Evolutionary conservation across 345 rosid genomes (phyloP).

Genomic region (Aquilaria malaccensis): DNA sequence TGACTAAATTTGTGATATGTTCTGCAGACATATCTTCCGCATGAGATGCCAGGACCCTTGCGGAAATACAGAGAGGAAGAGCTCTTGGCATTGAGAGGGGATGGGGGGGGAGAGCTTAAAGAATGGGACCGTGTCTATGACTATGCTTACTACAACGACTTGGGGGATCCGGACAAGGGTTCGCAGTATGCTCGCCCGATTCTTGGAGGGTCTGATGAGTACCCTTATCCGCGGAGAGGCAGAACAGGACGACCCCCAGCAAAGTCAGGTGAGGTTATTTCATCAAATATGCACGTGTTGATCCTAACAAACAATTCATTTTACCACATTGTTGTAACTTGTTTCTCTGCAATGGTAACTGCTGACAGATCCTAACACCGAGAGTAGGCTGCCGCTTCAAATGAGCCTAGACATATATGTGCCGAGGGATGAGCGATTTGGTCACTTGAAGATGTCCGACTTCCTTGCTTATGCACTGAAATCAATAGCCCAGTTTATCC

Average conservation of each 20-base stretch:
- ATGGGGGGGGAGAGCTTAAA: constrained; percentile 56
- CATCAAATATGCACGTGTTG: no score
- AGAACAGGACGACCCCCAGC: constrained; percentile 64
- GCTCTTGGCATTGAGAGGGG: constrained; percentile 55
- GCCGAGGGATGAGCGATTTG: constrained; percentile 81
- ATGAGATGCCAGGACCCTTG: constrained; percentile 49
- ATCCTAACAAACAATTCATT: not conserved
- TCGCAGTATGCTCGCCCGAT: constrained; percentile 48
- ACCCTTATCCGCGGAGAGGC: constrained; percentile 89
- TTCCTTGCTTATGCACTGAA: constrained; percentile 49
- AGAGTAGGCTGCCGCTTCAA: constrained; percentile 43
- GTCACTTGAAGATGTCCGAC: constrained; percentile 63
- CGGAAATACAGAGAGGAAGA: constrained; percentile 60
- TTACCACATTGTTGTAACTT: not conserved
- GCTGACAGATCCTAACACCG: constrained; percentile 40
- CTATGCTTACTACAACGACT: constrained; percentile 77
- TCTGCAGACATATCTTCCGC: constrained; percentile 67
- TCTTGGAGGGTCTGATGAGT: constrained; percentile 64
- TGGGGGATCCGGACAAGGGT: constrained; percentile 47
- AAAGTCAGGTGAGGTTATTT: constrained; percentile 24
- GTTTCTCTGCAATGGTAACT: not conserved
- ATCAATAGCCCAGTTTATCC: constrained; percentile 40
- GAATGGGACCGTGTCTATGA: constrained; percentile 85
- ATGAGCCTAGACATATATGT: constrained; percentile 48
- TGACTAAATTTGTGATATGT: not conserved